Conservation (phyloP, 495 filamentous ascomycete species). For the Podospora anserina region DNA sequence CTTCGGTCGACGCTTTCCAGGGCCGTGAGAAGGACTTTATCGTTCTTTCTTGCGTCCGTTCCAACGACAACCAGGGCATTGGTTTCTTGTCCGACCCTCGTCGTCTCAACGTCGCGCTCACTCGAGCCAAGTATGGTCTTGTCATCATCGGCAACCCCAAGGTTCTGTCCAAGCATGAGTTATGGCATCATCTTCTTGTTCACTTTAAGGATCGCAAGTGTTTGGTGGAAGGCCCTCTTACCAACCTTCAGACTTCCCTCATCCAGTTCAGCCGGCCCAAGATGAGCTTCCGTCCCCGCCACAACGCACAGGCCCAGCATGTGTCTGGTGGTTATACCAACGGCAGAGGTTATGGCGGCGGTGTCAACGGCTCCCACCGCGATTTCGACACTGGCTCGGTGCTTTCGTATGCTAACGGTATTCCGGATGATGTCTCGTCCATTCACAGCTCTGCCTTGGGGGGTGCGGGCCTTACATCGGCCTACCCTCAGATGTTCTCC, state of each 20-base stretch:
- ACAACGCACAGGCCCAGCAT: slow-evolving; percentile 47
- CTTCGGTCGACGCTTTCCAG: slow-evolving; percentile 98
- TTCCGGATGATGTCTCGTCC: slow-evolving; percentile 94
- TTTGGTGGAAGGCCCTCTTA: slow-evolving; percentile 93
- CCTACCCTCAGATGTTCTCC: slow-evolving; percentile 93
- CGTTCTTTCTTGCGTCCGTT: slow-evolving; percentile 95
- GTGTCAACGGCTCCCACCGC: slow-evolving; percentile 52
- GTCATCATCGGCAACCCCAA: slow-evolving; percentile 98
- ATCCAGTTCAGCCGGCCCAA: slow-evolving; percentile 95
- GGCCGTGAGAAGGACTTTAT: slow-evolving; percentile 99
- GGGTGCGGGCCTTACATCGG: slow-evolving; percentile 70
- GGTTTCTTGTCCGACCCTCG: slow-evolving; percentile 98
- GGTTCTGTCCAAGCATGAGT: slow-evolving; percentile 92
- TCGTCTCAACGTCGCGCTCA: slow-evolving; percentile 97
- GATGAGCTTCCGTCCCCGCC: slow-evolving; percentile 81
- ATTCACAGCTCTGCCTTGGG: slow-evolving; percentile 90
- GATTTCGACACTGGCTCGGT: slow-evolving; percentile 89
- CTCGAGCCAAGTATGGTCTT: slow-evolving; percentile 91
- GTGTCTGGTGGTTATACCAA: slow-evolving; percentile 69
- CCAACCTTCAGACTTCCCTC: slow-evolving; percentile 89
- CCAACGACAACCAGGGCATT: slow-evolving; percentile 98
- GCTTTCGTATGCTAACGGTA: slow-evolving; percentile 61
- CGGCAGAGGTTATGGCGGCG: slow-evolving; percentile 36
- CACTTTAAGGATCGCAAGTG: slow-evolving; percentile 98
- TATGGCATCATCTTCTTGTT: slow-evolving; percentile 94